These are phyloP conservation scores for Clausena lansium DNA, from an alignment of 345 rosid genomes.

Conservation along the genomic window DNA sequence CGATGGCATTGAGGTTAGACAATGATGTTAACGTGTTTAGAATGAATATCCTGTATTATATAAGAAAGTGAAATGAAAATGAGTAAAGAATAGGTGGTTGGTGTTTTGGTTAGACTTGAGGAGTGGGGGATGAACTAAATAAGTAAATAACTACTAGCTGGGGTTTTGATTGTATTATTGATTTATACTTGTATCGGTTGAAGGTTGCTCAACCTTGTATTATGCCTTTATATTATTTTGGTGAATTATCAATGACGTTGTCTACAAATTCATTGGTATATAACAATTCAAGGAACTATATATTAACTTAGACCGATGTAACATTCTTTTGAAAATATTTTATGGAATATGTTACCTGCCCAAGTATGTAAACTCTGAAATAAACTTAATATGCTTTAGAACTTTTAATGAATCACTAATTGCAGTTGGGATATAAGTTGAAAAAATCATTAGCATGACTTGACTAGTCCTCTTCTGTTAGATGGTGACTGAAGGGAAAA, in stretches of 20 bases:
- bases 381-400: constrained; percentile 2
- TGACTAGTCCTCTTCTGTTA: neutral
- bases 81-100: constrained; percentile 15
- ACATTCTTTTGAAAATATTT: neutral
- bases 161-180: constrained; percentile 10
- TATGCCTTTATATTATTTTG: constrained; percentile 5
- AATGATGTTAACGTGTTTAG: constrained; percentile 18
- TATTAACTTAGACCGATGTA: neutral
- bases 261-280: neutral
- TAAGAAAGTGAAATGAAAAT: constrained; percentile 5
- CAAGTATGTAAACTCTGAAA: neutral
- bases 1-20: constrained; percentile 37
- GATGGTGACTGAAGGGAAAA: neutral
- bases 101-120: constrained; percentile 8
- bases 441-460: neutral
- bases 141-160: constrained; percentile 9
- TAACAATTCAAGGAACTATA: neutral
- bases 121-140: constrained; percentile 9
- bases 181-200: constrained; percentile 5
- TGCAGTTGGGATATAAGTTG: neutral
- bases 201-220: constrained; percentile 10
- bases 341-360: neutral
- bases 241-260: neutral
- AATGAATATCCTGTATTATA: constrained; percentile 33
- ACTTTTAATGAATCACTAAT: neutral